Conservation (phyloP, 2,329 filamentous ascomycete species). For the Penicillium sp. region DNA sequence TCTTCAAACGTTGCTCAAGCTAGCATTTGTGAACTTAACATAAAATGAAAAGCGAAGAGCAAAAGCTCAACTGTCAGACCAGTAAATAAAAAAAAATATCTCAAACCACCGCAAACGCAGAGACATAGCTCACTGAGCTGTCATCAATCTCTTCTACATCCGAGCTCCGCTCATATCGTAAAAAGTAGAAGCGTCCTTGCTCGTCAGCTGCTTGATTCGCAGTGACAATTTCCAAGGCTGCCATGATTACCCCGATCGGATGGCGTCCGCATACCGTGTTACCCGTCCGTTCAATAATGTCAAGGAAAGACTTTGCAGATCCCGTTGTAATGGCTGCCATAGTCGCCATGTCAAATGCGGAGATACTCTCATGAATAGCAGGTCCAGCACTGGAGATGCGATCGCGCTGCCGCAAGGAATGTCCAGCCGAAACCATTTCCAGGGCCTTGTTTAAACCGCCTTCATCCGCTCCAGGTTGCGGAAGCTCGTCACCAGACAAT, state of each 20-base stretch:
- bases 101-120: conserved; percentile 77
- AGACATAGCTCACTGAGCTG: conserved; percentile 92
- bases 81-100: background rate
- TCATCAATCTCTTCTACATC: conserved; percentile 66
- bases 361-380: conserved; percentile 81
- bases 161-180: conserved; percentile 83
- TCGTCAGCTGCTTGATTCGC: conserved; percentile 37
- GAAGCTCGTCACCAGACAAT: conserved; percentile 43
- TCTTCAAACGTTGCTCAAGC: background rate
- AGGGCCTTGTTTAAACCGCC: conserved; percentile 30
- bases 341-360: conserved; percentile 71
- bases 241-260: conserved; percentile 91
- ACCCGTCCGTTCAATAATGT: conserved; percentile 66
- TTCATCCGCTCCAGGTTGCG: conserved; percentile 36
- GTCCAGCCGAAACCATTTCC: conserved; percentile 30
- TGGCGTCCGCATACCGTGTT: conserved; percentile 96
- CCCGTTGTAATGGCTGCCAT: conserved; percentile 84
- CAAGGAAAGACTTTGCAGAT: conserved; percentile 66
- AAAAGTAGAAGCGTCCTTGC: conserved; percentile 67
- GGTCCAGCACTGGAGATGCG: conserved; percentile 39
- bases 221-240: conserved; percentile 69
- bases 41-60: background rate
- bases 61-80: background rate
- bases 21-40: background rate
- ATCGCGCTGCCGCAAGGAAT: conserved; percentile 31